Conservation (phyloP, 257 asterid species). For the Solanum arcanum region DNA sequence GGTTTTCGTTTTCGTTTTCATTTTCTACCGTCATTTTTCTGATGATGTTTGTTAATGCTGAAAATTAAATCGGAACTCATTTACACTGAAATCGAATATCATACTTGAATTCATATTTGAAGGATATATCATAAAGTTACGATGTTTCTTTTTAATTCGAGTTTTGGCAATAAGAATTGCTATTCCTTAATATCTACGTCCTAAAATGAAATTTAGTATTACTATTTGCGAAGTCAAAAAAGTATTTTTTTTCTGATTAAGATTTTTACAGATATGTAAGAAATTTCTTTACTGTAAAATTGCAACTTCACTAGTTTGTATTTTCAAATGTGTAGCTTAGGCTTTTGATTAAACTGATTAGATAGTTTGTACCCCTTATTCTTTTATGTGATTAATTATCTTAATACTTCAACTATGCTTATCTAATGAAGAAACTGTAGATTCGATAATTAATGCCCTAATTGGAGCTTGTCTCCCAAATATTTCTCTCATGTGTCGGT, state of each 20-base stretch:
- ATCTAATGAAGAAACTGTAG: neutral
- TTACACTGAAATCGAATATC: too few species aligned
- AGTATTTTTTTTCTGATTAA: too few species aligned
- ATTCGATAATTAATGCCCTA: neutral
- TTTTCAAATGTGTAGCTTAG: neutral
- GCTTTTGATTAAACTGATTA: neutral
- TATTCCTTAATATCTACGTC: too few species aligned
- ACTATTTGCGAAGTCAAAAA: too few species aligned
- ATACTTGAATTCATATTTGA: neutral
- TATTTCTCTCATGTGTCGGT: neutral
- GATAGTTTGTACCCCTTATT: neutral
- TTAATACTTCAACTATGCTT: neutral
- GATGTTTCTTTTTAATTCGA: neutral
- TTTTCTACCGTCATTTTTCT: too few species aligned
- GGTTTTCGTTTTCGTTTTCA: too few species aligned
- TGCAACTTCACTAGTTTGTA: neutral
- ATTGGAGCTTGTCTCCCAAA: neutral
- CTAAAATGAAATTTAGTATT: too few species aligned
- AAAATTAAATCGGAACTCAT: too few species aligned
- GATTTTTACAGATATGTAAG: too few species aligned
- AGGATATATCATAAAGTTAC: neutral
- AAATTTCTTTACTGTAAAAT: too few species aligned
- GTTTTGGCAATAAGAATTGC: too few species aligned
- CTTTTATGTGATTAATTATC: neutral
- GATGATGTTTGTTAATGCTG: too few species aligned